A percentile compares a stretch with the other conserved stretches of the same genome.
Conservation (phyloP, 1,139 yeast genomes). For the Sugiyamaella xylanicola region DNA sequence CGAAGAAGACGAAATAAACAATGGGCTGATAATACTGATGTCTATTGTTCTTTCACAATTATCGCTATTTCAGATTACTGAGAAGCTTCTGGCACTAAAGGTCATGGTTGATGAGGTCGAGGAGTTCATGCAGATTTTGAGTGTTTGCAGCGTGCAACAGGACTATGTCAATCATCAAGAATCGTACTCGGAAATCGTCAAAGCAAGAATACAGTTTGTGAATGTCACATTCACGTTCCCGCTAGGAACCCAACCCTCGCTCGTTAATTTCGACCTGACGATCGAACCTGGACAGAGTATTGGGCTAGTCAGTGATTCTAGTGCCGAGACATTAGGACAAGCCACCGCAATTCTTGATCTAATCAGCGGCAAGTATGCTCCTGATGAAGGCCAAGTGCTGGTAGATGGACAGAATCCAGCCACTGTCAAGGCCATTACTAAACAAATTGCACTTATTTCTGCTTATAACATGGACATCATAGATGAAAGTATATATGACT, state of each 20-base stretch:
- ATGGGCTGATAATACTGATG: conserved; percentile 1
- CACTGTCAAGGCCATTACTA: neutral
- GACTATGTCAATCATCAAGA: neutral
- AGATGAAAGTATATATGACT: conserved; percentile 18
- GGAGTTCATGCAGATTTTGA: neutral
- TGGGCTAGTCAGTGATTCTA: conserved; percentile 12
- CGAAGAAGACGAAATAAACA: conserved; percentile 9
- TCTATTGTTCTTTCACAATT: conserved; percentile 2
- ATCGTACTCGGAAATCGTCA: conserved; percentile 3
- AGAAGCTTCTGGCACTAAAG: neutral
- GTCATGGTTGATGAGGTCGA: neutral
- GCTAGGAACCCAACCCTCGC: neutral
- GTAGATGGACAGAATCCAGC: conserved; percentile 12
- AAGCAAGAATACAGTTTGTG: conserved; percentile 12
- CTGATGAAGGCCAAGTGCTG: conserved; percentile 12
- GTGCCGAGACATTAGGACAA: conserved; percentile 4
- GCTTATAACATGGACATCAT: conserved; percentile 15
- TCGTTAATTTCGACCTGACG: conserved; percentile 6
- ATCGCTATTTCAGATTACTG: conserved; percentile 3
- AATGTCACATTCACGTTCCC: conserved; percentile 14
- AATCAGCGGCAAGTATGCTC: conserved; percentile 1
- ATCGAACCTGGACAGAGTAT: conserved; percentile 16
- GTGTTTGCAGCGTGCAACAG: neutral
- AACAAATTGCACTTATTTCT: conserved; percentile 12
- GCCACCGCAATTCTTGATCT: conserved; percentile 15